A percentile compares a stretch with the other conserved stretches of the same genome.
phyloP scores from a whole-genome alignment of 805 yeast genomes.

The Starmera pachycereana region DNA sequence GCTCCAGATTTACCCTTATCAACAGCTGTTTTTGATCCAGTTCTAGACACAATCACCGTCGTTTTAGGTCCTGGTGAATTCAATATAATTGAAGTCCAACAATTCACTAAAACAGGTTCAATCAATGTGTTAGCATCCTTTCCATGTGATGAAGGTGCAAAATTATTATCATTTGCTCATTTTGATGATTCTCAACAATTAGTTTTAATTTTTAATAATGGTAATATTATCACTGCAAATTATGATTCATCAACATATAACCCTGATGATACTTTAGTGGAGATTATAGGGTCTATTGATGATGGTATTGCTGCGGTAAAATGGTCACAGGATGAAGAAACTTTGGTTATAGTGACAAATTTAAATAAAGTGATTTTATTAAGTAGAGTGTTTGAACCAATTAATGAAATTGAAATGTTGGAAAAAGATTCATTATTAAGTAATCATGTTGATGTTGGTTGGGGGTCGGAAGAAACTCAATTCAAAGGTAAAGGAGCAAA shows the following conservation, averaged over 20 bases:
- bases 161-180: constrained; percentile 49
- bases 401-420: constrained; percentile 51
- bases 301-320: constrained; percentile 58
- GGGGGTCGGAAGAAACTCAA: constrained; percentile 98
- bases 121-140: constrained; percentile 50
- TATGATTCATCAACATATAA: constrained; percentile 40
- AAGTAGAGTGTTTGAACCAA: constrained; percentile 70
- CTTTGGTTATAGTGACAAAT: constrained; percentile 56
- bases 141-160: constrained; percentile 28
- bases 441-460: constrained; percentile 90
- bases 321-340: constrained; percentile 93
- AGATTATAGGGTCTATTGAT: constrained; percentile 80
- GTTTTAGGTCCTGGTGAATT: constrained; percentile 48
- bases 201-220: constrained; percentile 57
- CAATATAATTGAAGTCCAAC: constrained; percentile 64
- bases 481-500: constrained; percentile 90
- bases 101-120: constrained; percentile 56
- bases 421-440: constrained; percentile 56
- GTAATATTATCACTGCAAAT: constrained; percentile 63
- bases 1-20: constrained; percentile 55
- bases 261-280: constrained; percentile 44
- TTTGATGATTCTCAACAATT: constrained; percentile 61
- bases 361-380: constrained; percentile 54
- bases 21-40: constrained; percentile 56
- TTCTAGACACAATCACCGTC: constrained; percentile 62